Percentiles rank a stretch among this genome's conserved stretches.
Evolutionary conservation across 2,329 filamentous ascomycete genomes (phyloP).

Genomic region (Chaetomiaceae sp.): DNA sequence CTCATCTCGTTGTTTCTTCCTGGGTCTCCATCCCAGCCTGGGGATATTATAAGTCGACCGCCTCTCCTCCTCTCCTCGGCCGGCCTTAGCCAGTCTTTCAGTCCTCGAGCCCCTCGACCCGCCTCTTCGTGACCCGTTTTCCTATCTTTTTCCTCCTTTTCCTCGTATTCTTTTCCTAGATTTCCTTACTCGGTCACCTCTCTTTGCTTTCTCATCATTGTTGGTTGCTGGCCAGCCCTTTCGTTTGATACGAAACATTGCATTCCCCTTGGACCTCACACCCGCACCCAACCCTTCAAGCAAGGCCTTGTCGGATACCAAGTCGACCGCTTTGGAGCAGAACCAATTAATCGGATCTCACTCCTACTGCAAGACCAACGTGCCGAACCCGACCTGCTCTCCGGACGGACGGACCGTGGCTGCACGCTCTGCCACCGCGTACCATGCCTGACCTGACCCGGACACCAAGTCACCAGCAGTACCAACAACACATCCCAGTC

Average conservation of each 20-base stretch:
- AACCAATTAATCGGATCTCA: no score
- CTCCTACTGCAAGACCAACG: no score
- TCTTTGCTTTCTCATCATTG: conserved; percentile 9
- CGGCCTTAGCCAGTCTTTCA: conserved; percentile 34
- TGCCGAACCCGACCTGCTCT: no score
- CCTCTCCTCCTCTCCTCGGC: conserved; percentile 21
- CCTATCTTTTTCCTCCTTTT: conserved; percentile 36
- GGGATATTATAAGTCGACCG: conserved; percentile 28
- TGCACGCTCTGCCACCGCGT: conserved; percentile 11
- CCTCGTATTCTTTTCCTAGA: conserved; percentile 32
- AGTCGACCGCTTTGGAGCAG: conserved; percentile 12
- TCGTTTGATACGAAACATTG: conserved; percentile 41
- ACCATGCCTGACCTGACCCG: conserved; percentile 31
- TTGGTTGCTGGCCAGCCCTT: conserved; percentile 28
- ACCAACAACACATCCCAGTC: conserved; percentile 23
- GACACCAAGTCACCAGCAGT: conserved; percentile 28
- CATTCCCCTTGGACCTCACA: conserved; percentile 9
- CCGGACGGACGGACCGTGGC: conserved; percentile 8
- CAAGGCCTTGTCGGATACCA: conserved; percentile 15
- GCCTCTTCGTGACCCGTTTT: conserved; percentile 22
- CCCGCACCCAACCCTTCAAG: conserved; percentile 23
- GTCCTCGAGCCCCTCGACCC: conserved; percentile 29
- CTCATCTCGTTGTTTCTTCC: conserved; percentile 19
- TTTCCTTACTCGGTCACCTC: conserved; percentile 29
- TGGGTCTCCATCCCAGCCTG: conserved; percentile 18